Evolutionary conservation across 192 early-diverging fungal genomes (phyloP), one percentile per base, ranked within the genome.

Genomic region (Entomortierella lignicola): DNA sequence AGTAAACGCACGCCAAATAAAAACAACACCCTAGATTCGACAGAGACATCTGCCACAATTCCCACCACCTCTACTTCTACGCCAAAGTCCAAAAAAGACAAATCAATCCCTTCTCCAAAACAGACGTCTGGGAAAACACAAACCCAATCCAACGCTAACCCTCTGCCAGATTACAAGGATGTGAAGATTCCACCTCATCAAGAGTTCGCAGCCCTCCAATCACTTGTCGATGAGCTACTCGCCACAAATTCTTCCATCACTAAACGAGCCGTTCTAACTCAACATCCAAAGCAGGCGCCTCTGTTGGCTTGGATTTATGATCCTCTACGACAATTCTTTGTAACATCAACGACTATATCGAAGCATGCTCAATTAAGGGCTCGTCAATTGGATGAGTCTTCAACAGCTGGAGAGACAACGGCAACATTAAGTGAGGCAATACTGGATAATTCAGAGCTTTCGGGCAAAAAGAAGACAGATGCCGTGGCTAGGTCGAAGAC

Each of bases 251-350:
- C 64, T 1, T 0, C 39, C 0, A 8, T 56, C 8, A 55, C 21
- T 13, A 81, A 81, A 44, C 53, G 60, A 8, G 63, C 42, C 2
- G 57, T 72, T n/a, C 27, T 81, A 23, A 21, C 41, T 12, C 39
- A 32, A 7, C 39, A 72, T 21, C 65, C 65, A 0, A 70, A 48
- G 1, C 66, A 63, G 31, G 70, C 64, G 8, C 66, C 79, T 2
- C 32, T 81, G 4, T 56, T 81, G 34, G 60, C 54, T 8, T 72
- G 71, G 69, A 72, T 81, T 48, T 81, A 81, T 62, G 69, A 72
- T 25, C 79, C 79, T 0, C 20, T 39, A 8, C 58, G 61, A 37
- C 63, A 67, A 31, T 81, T 68, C 32, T 29, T 71, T 39, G 66
- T 72, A 29, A 31, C 31, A 0, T 37, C 65, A 0, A 30, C 26